Evolutionary conservation across 371 early-diverging fungal species (phyloP).

Genomic region (Rhizopus sp.): DNA sequence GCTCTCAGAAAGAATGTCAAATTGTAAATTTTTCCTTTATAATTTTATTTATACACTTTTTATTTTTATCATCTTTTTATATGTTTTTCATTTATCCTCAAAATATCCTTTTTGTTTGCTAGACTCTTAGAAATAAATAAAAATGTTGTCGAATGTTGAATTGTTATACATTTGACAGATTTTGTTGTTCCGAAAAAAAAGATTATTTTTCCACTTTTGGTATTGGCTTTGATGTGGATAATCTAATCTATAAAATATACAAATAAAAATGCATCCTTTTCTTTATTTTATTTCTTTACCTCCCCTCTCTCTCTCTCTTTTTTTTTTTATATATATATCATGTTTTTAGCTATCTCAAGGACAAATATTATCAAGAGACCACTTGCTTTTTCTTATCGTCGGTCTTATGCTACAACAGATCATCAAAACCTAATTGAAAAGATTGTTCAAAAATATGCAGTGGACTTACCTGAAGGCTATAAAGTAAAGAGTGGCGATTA

Average conservation of each 20-base stretch:
- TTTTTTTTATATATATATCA: not conserved
- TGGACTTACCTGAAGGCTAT: constrained; percentile 66
- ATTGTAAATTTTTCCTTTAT: constrained; percentile 42
- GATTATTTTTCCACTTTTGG: not conserved
- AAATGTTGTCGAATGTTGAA: too few relatives aligned
- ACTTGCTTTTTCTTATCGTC: constrained; percentile 8
- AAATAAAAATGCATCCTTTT: not conserved
- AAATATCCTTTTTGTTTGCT: not conserved
- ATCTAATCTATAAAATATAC: not conserved
- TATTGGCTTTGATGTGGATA: not conserved
- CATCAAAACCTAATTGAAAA: constrained; percentile 90
- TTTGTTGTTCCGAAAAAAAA: too few relatives aligned
- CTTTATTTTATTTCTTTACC: not conserved
- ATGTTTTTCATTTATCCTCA: not conserved
- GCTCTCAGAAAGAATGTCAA: constrained; percentile 77
- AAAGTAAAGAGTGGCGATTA: constrained; percentile 88
- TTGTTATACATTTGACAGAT: too few relatives aligned
- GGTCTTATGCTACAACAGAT: constrained; percentile 28
- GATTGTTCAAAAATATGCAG: constrained; percentile 88
- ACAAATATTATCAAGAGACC: not conserved
- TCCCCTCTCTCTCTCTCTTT: not conserved
- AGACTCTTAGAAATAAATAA: too few relatives aligned
- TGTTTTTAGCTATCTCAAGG: constrained; percentile 1
- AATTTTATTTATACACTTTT: constrained; percentile 10
- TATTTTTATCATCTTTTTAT: not conserved